These are phyloP conservation scores for Phytophthora pseudosyringae DNA, from an alignment of 352 stramenopile genomes.

Conservation along the genomic window DNA sequence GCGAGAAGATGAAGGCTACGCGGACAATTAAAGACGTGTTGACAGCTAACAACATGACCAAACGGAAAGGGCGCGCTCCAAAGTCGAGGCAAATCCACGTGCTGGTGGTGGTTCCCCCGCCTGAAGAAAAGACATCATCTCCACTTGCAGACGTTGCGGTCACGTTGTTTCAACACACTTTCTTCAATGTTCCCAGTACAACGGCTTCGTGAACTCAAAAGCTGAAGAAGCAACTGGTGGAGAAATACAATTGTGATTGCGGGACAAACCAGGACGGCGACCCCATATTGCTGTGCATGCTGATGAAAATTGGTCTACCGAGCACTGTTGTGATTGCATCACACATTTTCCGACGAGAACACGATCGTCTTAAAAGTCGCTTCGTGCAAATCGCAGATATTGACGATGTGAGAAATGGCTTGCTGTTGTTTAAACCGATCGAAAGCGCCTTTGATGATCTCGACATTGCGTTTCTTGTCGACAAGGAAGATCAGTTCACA, in stretches of 20 bases:
- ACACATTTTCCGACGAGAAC: constrained; percentile 23
- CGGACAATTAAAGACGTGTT: too few relatives aligned
- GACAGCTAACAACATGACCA: too few relatives aligned
- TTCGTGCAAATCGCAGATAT: constrained; percentile 24
- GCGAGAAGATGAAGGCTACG: too few relatives aligned
- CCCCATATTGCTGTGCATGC: constrained; percentile 19
- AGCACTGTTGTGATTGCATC: constrained; percentile 21
- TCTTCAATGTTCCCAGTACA: constrained; percentile 21
- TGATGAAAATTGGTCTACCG: constrained; percentile 20
- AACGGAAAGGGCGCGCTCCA: too few relatives aligned
- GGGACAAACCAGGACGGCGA: constrained; percentile 13
- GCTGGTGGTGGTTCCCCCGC: too few relatives aligned
- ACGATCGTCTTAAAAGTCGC: constrained; percentile 11
- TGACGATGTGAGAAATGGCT: constrained; percentile 24
- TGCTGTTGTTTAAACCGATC: constrained; percentile 25
- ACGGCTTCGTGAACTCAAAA: constrained; percentile 17
- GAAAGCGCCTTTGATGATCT: constrained; percentile 22
- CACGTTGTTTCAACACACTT: constrained; percentile 5
- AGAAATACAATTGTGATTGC: constrained; percentile 13
- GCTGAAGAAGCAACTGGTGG: constrained; percentile 14
- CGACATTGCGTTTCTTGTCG: constrained; percentile 20
- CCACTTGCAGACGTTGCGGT: too few relatives aligned
- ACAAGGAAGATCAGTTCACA: constrained; percentile 21
- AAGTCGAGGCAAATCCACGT: too few relatives aligned
- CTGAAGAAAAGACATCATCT: too few relatives aligned